These are phyloP conservation scores for Elaeis oleifera DNA, from an alignment of 202 grass and related monocot genomes.

Conservation along the genomic window DNA sequence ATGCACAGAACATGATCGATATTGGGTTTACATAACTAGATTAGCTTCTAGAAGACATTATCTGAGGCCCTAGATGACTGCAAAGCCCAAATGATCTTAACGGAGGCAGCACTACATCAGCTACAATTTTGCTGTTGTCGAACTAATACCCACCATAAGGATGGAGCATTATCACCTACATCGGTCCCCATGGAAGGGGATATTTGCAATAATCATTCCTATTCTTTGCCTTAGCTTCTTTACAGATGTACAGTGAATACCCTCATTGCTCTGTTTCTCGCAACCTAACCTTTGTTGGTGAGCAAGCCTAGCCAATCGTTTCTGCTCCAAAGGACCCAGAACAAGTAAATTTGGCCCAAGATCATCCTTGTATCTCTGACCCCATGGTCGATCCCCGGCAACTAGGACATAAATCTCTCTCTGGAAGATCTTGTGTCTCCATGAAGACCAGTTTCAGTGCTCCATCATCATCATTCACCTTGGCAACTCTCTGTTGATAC, in stretches of 20 bases:
- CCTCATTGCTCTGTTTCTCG: slow-evolving; percentile 24
- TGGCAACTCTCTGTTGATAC: too few species aligned
- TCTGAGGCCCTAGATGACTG: too few species aligned
- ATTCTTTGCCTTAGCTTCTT: not conserved
- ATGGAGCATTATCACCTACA: too few species aligned
- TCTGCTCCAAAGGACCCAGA: slow-evolving; percentile 29
- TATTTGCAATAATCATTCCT: slow-evolving; percentile 24
- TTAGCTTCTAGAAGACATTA: too few species aligned
- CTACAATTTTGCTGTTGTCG: too few species aligned
- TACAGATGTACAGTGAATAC: slow-evolving; percentile 38
- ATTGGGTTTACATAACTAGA: too few species aligned
- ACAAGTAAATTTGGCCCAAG: slow-evolving; percentile 31
- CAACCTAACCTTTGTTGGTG: slow-evolving; percentile 27
- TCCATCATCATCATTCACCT: not conserved
- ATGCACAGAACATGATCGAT: too few species aligned
- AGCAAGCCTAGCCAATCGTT: slow-evolving; percentile 21
- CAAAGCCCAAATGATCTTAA: too few species aligned
- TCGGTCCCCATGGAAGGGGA: slow-evolving; percentile 4
- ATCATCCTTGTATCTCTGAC: slow-evolving; percentile 24
- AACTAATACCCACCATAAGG: too few species aligned
- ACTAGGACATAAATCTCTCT: slow-evolving; percentile 22
- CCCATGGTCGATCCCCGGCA: slow-evolving; percentile 40
- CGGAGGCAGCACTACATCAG: too few species aligned
- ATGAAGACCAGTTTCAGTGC: slow-evolving; percentile 30
- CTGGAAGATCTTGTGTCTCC: slow-evolving; percentile 21